phyloP scores from a whole-genome alignment of 495 filamentous ascomycete species.

The Delitschia confertaspora region DNA sequence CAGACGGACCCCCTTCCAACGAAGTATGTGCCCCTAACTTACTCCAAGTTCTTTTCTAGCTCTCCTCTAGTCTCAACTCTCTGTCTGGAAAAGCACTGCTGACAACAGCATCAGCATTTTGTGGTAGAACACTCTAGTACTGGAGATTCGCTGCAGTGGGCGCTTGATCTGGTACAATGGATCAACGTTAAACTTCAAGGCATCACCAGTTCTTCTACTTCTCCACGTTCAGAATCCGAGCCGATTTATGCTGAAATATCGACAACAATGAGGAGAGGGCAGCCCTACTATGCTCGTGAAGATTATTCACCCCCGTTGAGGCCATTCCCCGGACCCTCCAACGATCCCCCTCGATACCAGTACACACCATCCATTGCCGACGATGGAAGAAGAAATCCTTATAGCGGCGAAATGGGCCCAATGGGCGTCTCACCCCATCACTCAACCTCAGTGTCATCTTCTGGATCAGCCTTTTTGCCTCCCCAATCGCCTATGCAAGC shows the following conservation, averaged over 20 bases:
- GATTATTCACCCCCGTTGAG: constrained; percentile 16
- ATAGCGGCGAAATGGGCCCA: constrained; percentile 13
- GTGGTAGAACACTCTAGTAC: constrained; percentile 8
- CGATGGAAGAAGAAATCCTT: constrained; percentile 16
- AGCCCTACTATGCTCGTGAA: constrained; percentile 15
- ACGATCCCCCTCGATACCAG: constrained; percentile 10
- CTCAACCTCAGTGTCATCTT: constrained; percentile 20
- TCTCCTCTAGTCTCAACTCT: constrained; percentile 2
- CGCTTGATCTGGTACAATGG: constrained; percentile 25
- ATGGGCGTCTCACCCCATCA: constrained; percentile 18
- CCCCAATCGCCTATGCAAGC: constrained; percentile 25
- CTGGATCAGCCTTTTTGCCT: constrained; percentile 22
- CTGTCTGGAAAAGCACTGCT: too few relatives aligned
- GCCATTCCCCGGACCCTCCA: constrained; percentile 6
- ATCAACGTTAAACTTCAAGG: constrained; percentile 19
- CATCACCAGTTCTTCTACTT: constrained; percentile 1
- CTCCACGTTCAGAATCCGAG: constrained; percentile 7
- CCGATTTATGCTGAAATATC: constrained; percentile 7
- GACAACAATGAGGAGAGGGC: constrained; percentile 19
- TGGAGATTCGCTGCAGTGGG: constrained; percentile 19
- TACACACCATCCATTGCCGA: constrained; percentile 7
- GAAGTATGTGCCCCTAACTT: constrained; percentile 13
- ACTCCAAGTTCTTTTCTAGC: neutral
- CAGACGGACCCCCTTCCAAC: constrained; percentile 7
- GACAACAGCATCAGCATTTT: constrained; percentile 18